Evolutionary conservation across 495 filamentous ascomycete genomes (phyloP), one percentile per base, ranked within the genome.

Genomic region (Margaritispora aquatica): DNA sequence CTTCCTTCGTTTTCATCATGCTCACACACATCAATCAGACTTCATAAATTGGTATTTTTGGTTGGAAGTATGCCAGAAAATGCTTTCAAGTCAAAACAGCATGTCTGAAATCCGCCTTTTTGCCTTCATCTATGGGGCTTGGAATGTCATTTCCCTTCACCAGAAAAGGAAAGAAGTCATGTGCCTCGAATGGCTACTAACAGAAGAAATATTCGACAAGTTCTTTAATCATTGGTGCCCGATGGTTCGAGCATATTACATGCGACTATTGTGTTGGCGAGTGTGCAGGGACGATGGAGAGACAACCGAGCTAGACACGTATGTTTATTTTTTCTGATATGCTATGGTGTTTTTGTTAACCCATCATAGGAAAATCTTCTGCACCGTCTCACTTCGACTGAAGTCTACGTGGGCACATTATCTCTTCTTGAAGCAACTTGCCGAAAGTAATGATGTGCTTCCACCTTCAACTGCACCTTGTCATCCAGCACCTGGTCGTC

Each of bases 181-280:
- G 22, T 96, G 90, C 66, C 63, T 89, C 1, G 85, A 85, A 19
- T 95, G 95, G 79, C 74, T 98, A 27, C 68, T 98, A n/a, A 78
- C 84, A 23, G 85, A 88, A 60, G 79, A 87, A 38, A 76, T 86
- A 17, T 97, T 97, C 70, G 84, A 89, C 51, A 84, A 82, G 57
- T 84, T 91, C 63, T 98, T 98, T 74, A 92, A 86, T 68, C 91
- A 97, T 69, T 98, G 94, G 94, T 97, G 93, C 72, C 94, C 94
- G 1, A 97, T 98, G 94, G 92, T 96, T 26, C 83, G 94, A 60
- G 89, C 92, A 19, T 98, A 97, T 71, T 97, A 86, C 68, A 94
- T 96, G 84, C 90, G 94, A 36, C 70, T 98, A 34, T 70, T 96
- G 17, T 96, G 92, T 73, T 98, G 94, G 94, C 85, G 95, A 38